Evolutionary conservation across 1,284 basidiomycete species (phyloP), one percentile per base, ranked within the genome.

Genomic region (Sporisorium exsertum): DNA sequence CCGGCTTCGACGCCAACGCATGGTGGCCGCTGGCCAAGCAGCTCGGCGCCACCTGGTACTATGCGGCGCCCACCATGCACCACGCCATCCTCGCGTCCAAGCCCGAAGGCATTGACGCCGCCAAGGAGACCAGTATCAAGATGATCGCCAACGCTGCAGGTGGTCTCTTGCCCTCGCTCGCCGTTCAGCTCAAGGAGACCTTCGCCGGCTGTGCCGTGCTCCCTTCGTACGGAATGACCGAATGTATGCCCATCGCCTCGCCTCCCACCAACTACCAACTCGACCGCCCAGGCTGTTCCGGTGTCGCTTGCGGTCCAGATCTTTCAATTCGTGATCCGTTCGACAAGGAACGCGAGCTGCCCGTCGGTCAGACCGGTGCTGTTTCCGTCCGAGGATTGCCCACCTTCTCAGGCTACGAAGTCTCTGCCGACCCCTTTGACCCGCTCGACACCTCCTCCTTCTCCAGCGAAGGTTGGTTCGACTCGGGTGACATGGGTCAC

Each of bases 211-310:
- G 79, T 49, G 76, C 83, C 12, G 84, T 85, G 32, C 78, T 85
- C 26, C 84, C 84, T 5, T 85, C 84, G 51, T 85, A 85, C 70
- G 84, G 84, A 35, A 85, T 85, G 84, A 85, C 84, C 7, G 84
- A 85, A 57, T 85, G 84, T 64, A 85, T 85, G 84, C 84, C 84
- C 46, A 85, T 85, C 66, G 84, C 84, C 10, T 85, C 84, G 43
- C 84, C 84, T 7, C 84, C 82, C 5, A 79, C 81, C 43, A 78
- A 82, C 59, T 85, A 85, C 70, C 78, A 84, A 65, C 79, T 85
- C 40, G 84, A 85, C 50, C 80, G 84, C 16, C 84, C 84, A 29
- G 84, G 84, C 29, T 84, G 83, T 49, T 84, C 83, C 5, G 84
- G 84, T 64, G 60, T 85, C 27, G 84, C 84, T 8, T 85, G 84